Evolutionary conservation across 202 grass and related monocot genomes (phyloP).

Genomic region (Panicum virgatum): DNA sequence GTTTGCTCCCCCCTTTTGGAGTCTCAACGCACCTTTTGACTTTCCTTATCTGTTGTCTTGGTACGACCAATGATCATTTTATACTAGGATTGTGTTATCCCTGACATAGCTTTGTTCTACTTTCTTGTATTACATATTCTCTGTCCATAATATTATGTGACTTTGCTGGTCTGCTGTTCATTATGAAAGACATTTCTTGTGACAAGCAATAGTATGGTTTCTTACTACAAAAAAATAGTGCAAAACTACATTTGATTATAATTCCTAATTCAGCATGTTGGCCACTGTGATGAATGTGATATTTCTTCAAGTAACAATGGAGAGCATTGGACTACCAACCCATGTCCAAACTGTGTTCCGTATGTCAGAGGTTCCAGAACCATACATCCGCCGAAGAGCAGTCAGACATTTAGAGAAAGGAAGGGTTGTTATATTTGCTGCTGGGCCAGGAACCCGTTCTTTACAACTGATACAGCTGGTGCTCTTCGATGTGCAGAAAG

Average conservation of each 20-base stretch:
- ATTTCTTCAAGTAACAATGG: slow-evolving; percentile 99
- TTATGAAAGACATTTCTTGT: neutral
- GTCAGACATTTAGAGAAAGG: slow-evolving; percentile 94
- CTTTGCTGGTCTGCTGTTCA: neutral
- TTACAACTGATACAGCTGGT: no score
- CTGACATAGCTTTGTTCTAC: no score
- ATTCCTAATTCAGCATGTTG: slow-evolving; percentile 73
- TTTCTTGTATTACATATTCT: slow-evolving; percentile 15
- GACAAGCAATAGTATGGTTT: neutral
- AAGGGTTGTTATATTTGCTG: slow-evolving; percentile 97
- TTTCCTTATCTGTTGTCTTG: no score
- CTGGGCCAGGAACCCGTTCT: slow-evolving; percentile 93
- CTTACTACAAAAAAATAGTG: neutral
- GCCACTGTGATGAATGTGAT: slow-evolving; percentile 99
- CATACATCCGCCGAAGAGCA: slow-evolving; percentile 89
- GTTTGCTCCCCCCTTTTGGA: no score
- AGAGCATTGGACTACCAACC: slow-evolving; percentile 94
- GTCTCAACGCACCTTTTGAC: no score
- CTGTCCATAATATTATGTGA: slow-evolving; percentile 5
- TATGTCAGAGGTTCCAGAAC: slow-evolving; percentile 98
- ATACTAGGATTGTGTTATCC: no score
- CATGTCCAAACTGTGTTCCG: slow-evolving; percentile 92
- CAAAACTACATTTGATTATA: neutral
- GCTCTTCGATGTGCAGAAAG: slow-evolving; percentile 95
- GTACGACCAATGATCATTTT: no score